A percentile compares a stretch with the other conserved stretches of the same genome.
phyloP scores from a whole-genome alignment of 805 yeast genomes.

The Lipomyces starkeyi region DNA sequence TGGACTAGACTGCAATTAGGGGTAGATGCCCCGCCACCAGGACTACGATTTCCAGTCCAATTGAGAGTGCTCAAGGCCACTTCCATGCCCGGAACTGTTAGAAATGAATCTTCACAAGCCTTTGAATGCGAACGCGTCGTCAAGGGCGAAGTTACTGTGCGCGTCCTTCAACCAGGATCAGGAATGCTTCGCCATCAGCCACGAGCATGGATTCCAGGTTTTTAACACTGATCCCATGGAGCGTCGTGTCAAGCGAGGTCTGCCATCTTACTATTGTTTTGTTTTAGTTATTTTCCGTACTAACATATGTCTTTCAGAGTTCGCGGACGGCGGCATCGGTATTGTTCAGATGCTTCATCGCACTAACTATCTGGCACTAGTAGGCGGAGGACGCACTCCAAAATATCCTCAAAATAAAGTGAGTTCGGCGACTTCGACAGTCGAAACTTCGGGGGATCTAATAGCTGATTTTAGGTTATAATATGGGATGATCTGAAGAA shows the following conservation, averaged over 20 bases:
- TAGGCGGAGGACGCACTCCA: constrained; percentile 88
- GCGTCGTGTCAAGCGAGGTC: constrained; percentile 64
- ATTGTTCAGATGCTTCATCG: constrained; percentile 81
- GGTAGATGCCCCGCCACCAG: neutral
- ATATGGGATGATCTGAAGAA: constrained; percentile 92
- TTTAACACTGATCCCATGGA: constrained; percentile 89
- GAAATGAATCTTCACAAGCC: constrained; percentile 38
- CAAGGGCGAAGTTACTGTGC: constrained; percentile 51
- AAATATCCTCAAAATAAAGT: constrained; percentile 73
- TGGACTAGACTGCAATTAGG: neutral
- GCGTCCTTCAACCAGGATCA: constrained; percentile 87
- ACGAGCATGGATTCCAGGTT: constrained; percentile 80
- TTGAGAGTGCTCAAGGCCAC: neutral
- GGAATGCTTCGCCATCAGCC: constrained; percentile 85
- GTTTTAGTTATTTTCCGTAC: neutral
- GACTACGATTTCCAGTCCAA: neutral
- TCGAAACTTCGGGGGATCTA: neutral
- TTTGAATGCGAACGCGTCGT: constrained; percentile 22
- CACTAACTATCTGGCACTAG: constrained; percentile 86
- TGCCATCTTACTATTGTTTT: neutral
- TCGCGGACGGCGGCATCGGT: constrained; percentile 68
- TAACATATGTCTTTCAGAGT: constrained; percentile 38
- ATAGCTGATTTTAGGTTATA: constrained; percentile 51
- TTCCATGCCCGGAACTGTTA: neutral
- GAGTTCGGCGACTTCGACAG: neutral